These are phyloP conservation scores for Themeda triandra DNA, from an alignment of 176 grass and related monocot species.

Conservation along the genomic window DNA sequence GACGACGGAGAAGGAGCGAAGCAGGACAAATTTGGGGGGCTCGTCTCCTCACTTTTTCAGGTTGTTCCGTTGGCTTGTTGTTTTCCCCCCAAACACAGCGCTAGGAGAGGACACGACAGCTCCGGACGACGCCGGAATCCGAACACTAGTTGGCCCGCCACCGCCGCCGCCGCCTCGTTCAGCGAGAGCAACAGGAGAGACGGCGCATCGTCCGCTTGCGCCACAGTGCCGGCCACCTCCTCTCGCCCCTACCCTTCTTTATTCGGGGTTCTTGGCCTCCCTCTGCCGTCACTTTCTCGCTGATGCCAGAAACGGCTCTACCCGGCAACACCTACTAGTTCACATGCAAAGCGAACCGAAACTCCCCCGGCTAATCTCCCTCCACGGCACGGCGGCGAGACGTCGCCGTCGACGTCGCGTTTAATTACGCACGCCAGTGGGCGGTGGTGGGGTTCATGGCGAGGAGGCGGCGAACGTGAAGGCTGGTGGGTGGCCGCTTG, in stretches of 20 bases:
- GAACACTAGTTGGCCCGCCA: not conserved
- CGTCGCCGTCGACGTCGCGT: not conserved
- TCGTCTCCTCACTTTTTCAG: not conserved
- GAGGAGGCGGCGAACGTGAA: slow-evolving; percentile 1
- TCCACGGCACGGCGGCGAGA: not conserved
- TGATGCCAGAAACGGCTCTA: not conserved
- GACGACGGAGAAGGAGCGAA: slow-evolving; percentile 7
- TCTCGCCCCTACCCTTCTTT: too few relatives aligned
- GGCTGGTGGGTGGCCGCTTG: not conserved
- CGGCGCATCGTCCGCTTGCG: not conserved
- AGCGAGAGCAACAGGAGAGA: slow-evolving; percentile 6
- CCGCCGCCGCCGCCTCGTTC: not conserved
- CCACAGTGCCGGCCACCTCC: not conserved
- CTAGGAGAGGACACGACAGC: slow-evolving; percentile 9
- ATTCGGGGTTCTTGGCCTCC: not conserved
- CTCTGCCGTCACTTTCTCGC: slow-evolving; percentile 17
- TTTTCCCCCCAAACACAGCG: slow-evolving; percentile 4
- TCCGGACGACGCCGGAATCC: slow-evolving; percentile 19
- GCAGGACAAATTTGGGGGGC: slow-evolving; percentile 39
- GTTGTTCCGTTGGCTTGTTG: slow-evolving; percentile 26
- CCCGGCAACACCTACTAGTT: too few relatives aligned
- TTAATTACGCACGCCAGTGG: not conserved
- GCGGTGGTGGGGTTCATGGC: not conserved
- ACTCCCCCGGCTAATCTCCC: not conserved
- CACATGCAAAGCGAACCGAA: not conserved